phyloP scores from a whole-genome alignment of 208 protist species.

The Wallacemonas rigidus region DNA sequence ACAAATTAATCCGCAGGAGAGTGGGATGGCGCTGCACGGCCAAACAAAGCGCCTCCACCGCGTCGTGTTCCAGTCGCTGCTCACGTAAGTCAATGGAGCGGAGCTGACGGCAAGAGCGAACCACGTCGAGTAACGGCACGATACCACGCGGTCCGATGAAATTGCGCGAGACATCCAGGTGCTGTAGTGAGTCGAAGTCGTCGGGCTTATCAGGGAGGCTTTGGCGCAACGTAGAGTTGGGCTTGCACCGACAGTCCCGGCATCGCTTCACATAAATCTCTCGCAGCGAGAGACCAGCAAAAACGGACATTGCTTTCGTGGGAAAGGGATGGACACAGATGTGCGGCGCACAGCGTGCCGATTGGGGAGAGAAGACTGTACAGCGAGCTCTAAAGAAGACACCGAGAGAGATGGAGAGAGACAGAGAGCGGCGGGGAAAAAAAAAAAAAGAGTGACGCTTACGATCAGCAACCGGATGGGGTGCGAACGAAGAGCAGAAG shows the following conservation, averaged over 20 bases:
- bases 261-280: constrained; percentile 85
- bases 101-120: constrained; percentile 56
- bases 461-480: too few species aligned
- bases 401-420: too few species aligned
- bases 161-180: constrained; percentile 85
- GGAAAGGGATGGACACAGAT: too few species aligned
- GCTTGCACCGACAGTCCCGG: constrained; percentile 57
- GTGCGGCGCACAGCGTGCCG: too few species aligned
- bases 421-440: too few species aligned
- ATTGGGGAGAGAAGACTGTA: too few species aligned
- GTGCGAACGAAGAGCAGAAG: too few species aligned
- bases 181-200: constrained; percentile 51
- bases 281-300: constrained; percentile 64
- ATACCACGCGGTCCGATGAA: constrained; percentile 84
- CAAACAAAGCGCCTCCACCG: constrained; percentile 57
- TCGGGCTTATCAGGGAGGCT: constrained; percentile 63
- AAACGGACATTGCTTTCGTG: constrained; percentile 39
- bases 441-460: too few species aligned
- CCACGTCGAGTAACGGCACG: constrained; percentile 74
- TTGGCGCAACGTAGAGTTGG: constrained; percentile 55
- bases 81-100: constrained; percentile 49
- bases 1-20: constrained; percentile 74
- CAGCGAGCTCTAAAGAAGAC: too few species aligned
- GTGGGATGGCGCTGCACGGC: constrained; percentile 57
- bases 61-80: constrained; percentile 70